phyloP scores from a whole-genome alignment of 2,329 filamentous ascomycete species.

The Aureobasidium mangrovei region DNA sequence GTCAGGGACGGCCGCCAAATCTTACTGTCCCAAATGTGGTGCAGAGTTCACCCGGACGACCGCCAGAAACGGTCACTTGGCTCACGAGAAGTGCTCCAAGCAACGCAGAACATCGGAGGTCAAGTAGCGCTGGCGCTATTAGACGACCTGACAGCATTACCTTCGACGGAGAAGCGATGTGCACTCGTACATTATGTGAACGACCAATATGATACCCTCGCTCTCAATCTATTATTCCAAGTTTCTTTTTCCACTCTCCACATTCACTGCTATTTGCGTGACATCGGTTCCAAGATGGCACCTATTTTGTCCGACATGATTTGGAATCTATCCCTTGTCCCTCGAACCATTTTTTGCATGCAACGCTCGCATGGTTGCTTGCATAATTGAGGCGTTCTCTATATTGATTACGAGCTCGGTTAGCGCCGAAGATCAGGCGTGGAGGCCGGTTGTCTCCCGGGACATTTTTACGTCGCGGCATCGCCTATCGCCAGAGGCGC shows the following conservation, averaged over 20 bases:
- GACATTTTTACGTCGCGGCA: not conserved
- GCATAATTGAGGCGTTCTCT: conserved; percentile 1
- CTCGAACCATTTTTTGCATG: conserved; percentile 4
- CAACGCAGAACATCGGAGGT: conserved; percentile 45
- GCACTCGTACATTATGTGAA: not conserved
- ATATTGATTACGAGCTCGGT: conserved; percentile 7
- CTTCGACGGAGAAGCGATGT: conserved; percentile 3
- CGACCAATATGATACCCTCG: conserved; percentile 14
- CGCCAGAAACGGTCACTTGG: conserved; percentile 77
- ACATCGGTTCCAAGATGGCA: not conserved
- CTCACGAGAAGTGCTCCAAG: conserved; percentile 83
- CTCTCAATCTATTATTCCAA: conserved; percentile 3
- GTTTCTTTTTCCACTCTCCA: not conserved
- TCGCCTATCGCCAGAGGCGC: conserved; percentile 7
- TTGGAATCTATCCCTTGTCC: not conserved
- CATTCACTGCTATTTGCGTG: not conserved
- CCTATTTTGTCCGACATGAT: not conserved
- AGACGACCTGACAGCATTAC: conserved; percentile 1
- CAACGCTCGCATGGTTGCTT: not conserved
- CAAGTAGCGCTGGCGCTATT: conserved; percentile 18
- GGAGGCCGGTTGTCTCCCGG: conserved; percentile 4
- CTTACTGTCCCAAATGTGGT: conserved; percentile 80
- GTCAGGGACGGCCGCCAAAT: conserved; percentile 81
- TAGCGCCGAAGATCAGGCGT: conserved; percentile 12
- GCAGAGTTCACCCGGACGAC: conserved; percentile 87